Evolutionary conservation across 2,329 filamentous ascomycete species (phyloP).

Genomic region (Camillea tinctor): DNA sequence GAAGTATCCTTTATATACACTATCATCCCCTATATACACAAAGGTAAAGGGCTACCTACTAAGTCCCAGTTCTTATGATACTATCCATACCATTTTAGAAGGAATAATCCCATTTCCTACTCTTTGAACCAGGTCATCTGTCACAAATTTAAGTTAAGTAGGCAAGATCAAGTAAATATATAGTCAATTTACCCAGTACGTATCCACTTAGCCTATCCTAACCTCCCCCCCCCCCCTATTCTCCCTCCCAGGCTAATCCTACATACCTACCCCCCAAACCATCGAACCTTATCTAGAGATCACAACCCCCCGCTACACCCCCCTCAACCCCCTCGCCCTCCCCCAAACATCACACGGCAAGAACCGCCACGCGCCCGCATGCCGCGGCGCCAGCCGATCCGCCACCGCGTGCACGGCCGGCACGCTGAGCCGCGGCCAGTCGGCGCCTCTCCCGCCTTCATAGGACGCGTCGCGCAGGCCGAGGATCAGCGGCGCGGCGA

Average conservation of each 20-base stretch:
- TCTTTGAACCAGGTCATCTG: too few species aligned
- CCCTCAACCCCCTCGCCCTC: slow-evolving; percentile 28
- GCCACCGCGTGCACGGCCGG: slow-evolving; percentile 30
- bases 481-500: slow-evolving; percentile 27
- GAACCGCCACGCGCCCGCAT: slow-evolving; percentile 34
- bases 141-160: too few species aligned
- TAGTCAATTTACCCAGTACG: too few species aligned
- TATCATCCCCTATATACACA: too few species aligned
- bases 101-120: too few species aligned
- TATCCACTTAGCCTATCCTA: too few species aligned
- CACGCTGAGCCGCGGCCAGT: slow-evolving; percentile 31
- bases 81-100: too few species aligned
- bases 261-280: neutral
- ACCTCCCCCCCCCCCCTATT: too few species aligned
- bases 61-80: too few species aligned
- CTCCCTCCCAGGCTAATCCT: neutral
- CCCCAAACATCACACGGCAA: slow-evolving; percentile 34
- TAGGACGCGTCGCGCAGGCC: slow-evolving; percentile 26
- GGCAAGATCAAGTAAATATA: too few species aligned
- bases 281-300: neutral
- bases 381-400: slow-evolving; percentile 25
- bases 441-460: slow-evolving; percentile 2
- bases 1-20: too few species aligned
- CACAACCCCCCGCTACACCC: neutral
- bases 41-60: too few species aligned